phyloP scores from a whole-genome alignment of 2,329 filamentous ascomycete genomes.

The Stagonosporopsis rhizophila region DNA sequence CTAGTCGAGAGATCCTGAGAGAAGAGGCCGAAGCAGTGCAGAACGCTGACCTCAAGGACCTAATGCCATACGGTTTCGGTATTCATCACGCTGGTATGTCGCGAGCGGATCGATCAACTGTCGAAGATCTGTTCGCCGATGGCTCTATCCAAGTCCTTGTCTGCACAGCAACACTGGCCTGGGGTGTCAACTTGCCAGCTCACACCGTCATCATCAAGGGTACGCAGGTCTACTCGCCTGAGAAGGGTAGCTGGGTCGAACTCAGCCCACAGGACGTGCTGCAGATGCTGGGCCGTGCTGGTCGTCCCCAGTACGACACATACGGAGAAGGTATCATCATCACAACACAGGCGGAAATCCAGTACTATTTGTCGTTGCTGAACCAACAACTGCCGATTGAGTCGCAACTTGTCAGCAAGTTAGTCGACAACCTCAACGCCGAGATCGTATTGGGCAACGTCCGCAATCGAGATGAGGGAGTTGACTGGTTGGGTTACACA shows the following conservation, averaged over 20 bases:
- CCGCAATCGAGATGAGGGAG: slow-evolving; percentile 87
- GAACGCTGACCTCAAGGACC: slow-evolving; percentile 88
- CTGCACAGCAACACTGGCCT: slow-evolving; percentile 96
- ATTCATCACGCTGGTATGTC: slow-evolving; percentile 99
- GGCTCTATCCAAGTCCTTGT: slow-evolving; percentile 94
- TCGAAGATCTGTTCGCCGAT: slow-evolving; percentile 92
- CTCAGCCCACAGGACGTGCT: slow-evolving; percentile 96
- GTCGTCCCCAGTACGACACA: slow-evolving; percentile 94
- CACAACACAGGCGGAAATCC: slow-evolving; percentile 91
- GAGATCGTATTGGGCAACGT: slow-evolving; percentile 96
- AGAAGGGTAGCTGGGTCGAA: slow-evolving; percentile 99
- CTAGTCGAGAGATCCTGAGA: slow-evolving; percentile 84
- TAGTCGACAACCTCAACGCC: slow-evolving; percentile 95
- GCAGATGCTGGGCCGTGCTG: slow-evolving; percentile 97
- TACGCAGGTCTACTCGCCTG: slow-evolving; percentile 95
- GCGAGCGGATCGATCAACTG: slow-evolving; percentile 89
- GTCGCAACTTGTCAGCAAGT: slow-evolving; percentile 89
- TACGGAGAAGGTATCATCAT: slow-evolving; percentile 99
- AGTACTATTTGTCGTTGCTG: slow-evolving; percentile 94
- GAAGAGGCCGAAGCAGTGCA: slow-evolving; percentile 83
- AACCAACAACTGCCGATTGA: slow-evolving; percentile 98
- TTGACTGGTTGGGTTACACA: slow-evolving; percentile 99
- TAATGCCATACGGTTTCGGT: slow-evolving; percentile 94
- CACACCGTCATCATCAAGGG: slow-evolving; percentile 99
- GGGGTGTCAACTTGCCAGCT: slow-evolving; percentile 97